Conservation (phyloP, 139 green algal species). For the Chlamydomonas applanata region DNA sequence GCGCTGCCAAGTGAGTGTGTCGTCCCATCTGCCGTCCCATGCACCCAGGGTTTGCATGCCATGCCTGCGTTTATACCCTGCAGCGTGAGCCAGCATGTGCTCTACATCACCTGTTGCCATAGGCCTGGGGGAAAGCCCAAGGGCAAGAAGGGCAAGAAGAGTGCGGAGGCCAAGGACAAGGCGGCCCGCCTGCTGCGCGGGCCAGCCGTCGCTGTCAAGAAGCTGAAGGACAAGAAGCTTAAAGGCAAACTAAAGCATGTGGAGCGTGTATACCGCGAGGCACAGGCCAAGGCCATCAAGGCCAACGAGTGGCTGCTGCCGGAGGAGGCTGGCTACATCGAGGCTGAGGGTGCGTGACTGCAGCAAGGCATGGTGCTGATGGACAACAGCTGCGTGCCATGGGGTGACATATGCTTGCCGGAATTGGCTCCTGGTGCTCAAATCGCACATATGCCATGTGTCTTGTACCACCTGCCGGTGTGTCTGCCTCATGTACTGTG, state of each 20-base stretch:
- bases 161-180: conserved; percentile 18
- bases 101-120: neutral
- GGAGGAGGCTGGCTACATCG: conserved; percentile 68
- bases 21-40: no score
- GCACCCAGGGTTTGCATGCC: no score
- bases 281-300: conserved; percentile 55
- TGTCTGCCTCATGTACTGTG: no score
- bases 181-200: conserved; percentile 30
- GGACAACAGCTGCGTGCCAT: no score
- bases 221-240: conserved; percentile 82
- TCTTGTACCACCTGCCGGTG: no score
- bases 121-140: neutral
- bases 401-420: no score
- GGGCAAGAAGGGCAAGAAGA: neutral
- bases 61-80: no score
- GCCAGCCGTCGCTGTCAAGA: conserved; percentile 29
- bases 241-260: conserved; percentile 69
- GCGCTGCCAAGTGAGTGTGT: neutral
- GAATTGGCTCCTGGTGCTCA: no score
- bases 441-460: no score
- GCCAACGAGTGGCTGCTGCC: conserved; percentile 85
- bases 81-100: no score
- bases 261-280: conserved; percentile 60
- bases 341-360: conserved; percentile 71
- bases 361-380: no score